Base-by-base conservation (phyloP, 495 filamentous ascomycete genomes). In the Alectoria sarmentosa region DNA sequence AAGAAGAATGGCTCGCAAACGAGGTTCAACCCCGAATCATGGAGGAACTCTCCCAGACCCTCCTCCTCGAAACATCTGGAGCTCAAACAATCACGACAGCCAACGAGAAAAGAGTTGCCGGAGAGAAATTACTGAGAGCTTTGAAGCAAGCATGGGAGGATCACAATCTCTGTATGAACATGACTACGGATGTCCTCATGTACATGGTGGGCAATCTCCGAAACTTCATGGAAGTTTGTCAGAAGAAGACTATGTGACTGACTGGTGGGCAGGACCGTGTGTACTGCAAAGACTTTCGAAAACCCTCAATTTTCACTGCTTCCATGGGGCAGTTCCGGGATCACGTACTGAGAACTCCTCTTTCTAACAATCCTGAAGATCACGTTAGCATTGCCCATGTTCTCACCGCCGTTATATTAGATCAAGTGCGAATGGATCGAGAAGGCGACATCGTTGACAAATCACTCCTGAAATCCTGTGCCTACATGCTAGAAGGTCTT, bases 181-280 rank as follows among this genome's bases (percentile, higher is more conserved):
- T 99, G 95, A 87, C 90, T 52, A 94, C 93, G 15, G 95, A 99
- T 73, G 90, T 99, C 39, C 76, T 98, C 42, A 97, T 99, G 92
- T 99, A 99, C 69, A 92, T 99, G 83, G 88, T 90, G 71, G 64
- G 85, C 70, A 32, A 0, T 23, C 19, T 49, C 55, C 37, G 23
- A 11, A 9, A 10, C 34, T 14, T 42, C 17, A 13, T 7, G 17
- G 17, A 21, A 28, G 8, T 3, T 7, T 38, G 21, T 9, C n/a
- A 37, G 5, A 5, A n/a, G 17, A 21, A 38, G 28, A 58, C 4
- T 15, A 34, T 41, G 28, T 55, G n/a, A 15, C 57, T 69, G 23
- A 57, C 19, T 23, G 55, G n/a, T 36, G n/a, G 21, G 23, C 46
- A 81, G 84, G 94, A 99, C 67, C 89, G 93, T 34, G 84, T 90